Evolutionary conservation across 495 filamentous ascomycete genomes (phyloP).

Genomic region (Bombardia bombarda): DNA sequence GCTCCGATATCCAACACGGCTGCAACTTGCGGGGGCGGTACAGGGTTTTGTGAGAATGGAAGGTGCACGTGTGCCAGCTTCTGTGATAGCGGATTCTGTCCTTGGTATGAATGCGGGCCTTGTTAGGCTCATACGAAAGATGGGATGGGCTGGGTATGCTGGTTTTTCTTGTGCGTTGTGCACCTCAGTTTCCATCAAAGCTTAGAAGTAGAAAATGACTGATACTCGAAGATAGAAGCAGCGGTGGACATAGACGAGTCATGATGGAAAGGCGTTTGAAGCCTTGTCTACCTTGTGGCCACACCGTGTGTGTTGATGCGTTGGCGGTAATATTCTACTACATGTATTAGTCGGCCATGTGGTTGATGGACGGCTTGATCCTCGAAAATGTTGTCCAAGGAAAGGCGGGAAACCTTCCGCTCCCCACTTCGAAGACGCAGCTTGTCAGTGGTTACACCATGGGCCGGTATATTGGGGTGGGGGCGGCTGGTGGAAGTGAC

Average conservation of each 20-base stretch:
- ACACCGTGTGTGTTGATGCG: too few species aligned
- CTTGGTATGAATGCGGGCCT: conserved; percentile 8
- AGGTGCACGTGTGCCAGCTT: neutral
- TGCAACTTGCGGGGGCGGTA: neutral
- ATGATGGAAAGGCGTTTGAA: neutral
- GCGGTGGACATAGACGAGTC: neutral
- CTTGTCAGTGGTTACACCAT: too few species aligned
- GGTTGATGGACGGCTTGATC: too few species aligned
- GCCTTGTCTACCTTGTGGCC: too few species aligned
- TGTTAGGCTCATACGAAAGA: conserved; percentile 1
- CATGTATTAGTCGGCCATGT: too few species aligned
- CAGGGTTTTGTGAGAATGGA: neutral
- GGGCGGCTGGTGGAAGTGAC: too few species aligned
- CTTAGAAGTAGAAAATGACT: neutral
- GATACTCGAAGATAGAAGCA: neutral
- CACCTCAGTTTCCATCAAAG: neutral
- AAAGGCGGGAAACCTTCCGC: too few species aligned
- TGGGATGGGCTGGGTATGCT: neutral
- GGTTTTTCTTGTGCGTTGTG: neutral
- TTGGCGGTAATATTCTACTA: too few species aligned
- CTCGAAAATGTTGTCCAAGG: too few species aligned
- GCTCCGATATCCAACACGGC: too few species aligned
- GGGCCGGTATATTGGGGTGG: too few species aligned
- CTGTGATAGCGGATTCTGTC: conserved; percentile 7
- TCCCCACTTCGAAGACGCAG: too few species aligned